These are phyloP conservation scores for Lasiosphaeria hispida DNA, from an alignment of 495 filamentous ascomycete species.

Conservation along the genomic window DNA sequence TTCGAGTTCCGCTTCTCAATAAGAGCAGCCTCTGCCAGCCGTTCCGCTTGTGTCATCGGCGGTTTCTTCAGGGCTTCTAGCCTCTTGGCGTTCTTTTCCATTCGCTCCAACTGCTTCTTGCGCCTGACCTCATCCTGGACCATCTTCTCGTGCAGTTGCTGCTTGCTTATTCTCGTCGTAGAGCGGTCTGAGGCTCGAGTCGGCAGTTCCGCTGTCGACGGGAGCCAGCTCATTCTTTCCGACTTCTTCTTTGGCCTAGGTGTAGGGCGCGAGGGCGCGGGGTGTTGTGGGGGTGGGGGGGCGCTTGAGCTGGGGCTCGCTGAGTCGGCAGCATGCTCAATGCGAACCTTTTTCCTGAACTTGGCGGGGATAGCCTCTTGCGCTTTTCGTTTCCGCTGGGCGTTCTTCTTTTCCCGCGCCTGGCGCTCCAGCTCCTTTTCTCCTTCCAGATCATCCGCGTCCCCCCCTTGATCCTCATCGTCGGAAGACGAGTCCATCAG, in stretches of 20 bases:
- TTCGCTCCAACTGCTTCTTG: conserved; percentile 71
- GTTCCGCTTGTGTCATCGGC: conserved; percentile 85
- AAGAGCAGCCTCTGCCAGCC: conserved; percentile 76
- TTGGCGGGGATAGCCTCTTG: conserved; percentile 55
- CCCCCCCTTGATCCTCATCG: conserved; percentile 74
- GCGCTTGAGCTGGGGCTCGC: conserved; percentile 49
- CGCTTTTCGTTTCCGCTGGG: conserved; percentile 73
- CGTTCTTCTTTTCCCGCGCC: conserved; percentile 46
- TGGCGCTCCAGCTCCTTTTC: conserved; percentile 65
- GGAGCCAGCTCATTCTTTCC: conserved; percentile 86
- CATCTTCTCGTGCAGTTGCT: conserved; percentile 76
- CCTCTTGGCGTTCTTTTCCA: conserved; percentile 82
- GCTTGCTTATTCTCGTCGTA: conserved; percentile 81
- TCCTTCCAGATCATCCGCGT: conserved; percentile 65
- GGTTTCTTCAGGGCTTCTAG: conserved; percentile 72
- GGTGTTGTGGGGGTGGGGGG: conserved; percentile 16
- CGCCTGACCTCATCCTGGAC: conserved; percentile 79
- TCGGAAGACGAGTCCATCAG: conserved; percentile 81
- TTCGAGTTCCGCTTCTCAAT: conserved; percentile 83
- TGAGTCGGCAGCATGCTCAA: conserved; percentile 38
- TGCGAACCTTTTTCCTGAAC: conserved; percentile 56
- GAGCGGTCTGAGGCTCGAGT: conserved; percentile 77
- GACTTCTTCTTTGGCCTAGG: conserved; percentile 87
- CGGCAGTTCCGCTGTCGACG: conserved; percentile 72
- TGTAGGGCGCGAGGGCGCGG: conserved; percentile 37